These are phyloP conservation scores for Cicer cuneatum DNA, from an alignment of 306 rosid genomes.

Conservation along the genomic window DNA sequence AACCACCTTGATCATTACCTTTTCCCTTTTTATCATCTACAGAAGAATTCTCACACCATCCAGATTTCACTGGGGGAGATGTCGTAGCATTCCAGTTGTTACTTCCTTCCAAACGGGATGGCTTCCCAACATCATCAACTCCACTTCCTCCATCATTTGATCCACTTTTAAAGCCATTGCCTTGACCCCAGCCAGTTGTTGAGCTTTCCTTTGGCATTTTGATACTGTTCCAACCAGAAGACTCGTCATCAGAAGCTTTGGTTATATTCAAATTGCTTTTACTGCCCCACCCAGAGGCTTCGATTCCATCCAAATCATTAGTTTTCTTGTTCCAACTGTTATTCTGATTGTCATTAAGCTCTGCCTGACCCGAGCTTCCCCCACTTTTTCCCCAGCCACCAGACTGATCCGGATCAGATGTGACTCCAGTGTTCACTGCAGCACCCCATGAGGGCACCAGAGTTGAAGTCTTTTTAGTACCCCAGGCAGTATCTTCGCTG, in stretches of 20 bases:
- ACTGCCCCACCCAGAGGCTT: neutral
- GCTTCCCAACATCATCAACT: slow-evolving; percentile 26
- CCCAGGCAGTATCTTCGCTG: slow-evolving; percentile 63
- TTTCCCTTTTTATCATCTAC: slow-evolving; percentile 18
- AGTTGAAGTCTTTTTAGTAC: slow-evolving; percentile 53
- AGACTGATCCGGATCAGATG: slow-evolving; percentile 51
- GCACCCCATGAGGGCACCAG: slow-evolving; percentile 75
- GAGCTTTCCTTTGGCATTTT: neutral
- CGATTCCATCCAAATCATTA: slow-evolving; percentile 20
- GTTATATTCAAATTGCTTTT: too few species aligned
- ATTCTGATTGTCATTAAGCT: slow-evolving; percentile 37
- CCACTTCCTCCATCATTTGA: slow-evolving; percentile 40
- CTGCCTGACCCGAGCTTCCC: slow-evolving; percentile 51
- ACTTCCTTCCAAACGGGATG: neutral
- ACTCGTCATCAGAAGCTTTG: neutral
- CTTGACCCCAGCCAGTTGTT: too few species aligned
- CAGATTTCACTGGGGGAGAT: too few species aligned
- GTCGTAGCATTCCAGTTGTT: too few species aligned
- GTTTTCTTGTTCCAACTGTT: slow-evolving; percentile 40
- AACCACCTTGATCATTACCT: slow-evolving; percentile 29
- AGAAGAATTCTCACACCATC: neutral
- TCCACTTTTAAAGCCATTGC: neutral
- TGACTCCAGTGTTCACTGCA: slow-evolving; percentile 46
- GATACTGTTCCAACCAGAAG: slow-evolving; percentile 45
- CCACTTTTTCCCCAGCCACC: slow-evolving; percentile 63